A percentile compares a stretch with the other conserved stretches of the same genome.
Evolutionary conservation across 2,329 filamentous ascomycete species (phyloP).

Genomic region (Stachybotrys chartarum): DNA sequence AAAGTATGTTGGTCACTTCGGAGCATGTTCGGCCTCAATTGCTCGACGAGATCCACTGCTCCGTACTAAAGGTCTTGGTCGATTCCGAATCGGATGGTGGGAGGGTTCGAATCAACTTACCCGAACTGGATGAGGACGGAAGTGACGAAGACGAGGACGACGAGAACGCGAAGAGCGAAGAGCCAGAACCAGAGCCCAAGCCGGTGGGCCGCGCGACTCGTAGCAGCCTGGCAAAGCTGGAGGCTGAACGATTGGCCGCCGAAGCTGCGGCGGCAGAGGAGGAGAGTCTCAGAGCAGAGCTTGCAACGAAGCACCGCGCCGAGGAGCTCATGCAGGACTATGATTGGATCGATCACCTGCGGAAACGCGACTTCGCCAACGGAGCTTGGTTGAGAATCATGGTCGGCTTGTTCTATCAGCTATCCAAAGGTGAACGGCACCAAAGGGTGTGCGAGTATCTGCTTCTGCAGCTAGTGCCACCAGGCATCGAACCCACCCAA

Average conservation of each 20-base stretch:
- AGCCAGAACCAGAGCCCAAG: slow-evolving; percentile 65
- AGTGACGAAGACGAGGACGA: slow-evolving; percentile 57
- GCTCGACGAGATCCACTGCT: slow-evolving; percentile 85
- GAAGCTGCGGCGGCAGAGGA: slow-evolving; percentile 50
- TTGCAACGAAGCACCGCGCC: slow-evolving; percentile 57
- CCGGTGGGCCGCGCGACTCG: slow-evolving; percentile 67
- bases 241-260: slow-evolving; percentile 61
- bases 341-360: slow-evolving; percentile 79
- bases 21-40: slow-evolving; percentile 73
- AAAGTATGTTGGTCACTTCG: slow-evolving; percentile 74
- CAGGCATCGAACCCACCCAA: slow-evolving; percentile 65
- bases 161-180: slow-evolving; percentile 44
- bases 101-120: slow-evolving; percentile 70
- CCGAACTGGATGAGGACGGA: slow-evolving; percentile 65
- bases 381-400: slow-evolving; percentile 91
- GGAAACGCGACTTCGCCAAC: slow-evolving; percentile 75
- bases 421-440: slow-evolving; percentile 68
- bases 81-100: slow-evolving; percentile 68
- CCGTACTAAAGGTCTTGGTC: slow-evolving; percentile 81
- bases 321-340: slow-evolving; percentile 67
- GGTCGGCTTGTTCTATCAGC: slow-evolving; percentile 76
- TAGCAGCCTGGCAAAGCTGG: slow-evolving; percentile 76
- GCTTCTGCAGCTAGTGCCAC: slow-evolving; percentile 72
- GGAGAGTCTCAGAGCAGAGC: slow-evolving; percentile 36
- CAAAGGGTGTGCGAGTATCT: slow-evolving; percentile 71